Percentiles rank a stretch among this genome's conserved stretches.
Conservation (phyloP, 345 rosid species). For the Linum usitatissimum region DNA sequence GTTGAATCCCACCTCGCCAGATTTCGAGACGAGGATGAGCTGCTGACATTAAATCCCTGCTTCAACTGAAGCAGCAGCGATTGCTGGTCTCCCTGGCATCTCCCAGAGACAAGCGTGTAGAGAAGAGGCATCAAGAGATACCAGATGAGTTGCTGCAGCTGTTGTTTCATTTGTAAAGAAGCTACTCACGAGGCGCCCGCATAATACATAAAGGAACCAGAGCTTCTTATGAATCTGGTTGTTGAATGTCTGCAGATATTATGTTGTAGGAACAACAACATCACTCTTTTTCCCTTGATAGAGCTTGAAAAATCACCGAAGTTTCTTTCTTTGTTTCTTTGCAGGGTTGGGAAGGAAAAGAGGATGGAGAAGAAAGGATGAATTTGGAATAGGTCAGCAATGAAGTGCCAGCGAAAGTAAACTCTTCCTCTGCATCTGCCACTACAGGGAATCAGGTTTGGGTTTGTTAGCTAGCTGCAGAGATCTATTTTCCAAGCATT, state of each 20-base stretch:
- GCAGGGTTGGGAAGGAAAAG: not conserved
- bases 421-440: not conserved
- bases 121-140: slow-evolving; percentile 1
- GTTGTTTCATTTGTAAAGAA: slow-evolving; percentile 8
- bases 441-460: not conserved
- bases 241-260: not conserved
- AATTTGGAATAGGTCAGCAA: not conserved
- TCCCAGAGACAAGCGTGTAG: slow-evolving; percentile 3
- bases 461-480: not conserved
- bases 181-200: not conserved
- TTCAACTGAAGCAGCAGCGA: slow-evolving; percentile 26
- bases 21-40: not conserved
- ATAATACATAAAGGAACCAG: not conserved
- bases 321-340: no score
- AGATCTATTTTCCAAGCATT: not conserved
- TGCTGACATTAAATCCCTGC: slow-evolving; percentile 14
- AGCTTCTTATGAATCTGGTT: not conserved
- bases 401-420: slow-evolving; percentile 13
- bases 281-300: not conserved
- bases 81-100: slow-evolving; percentile 30
- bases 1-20: slow-evolving; percentile 23
- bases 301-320: not conserved
- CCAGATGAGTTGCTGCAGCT: not conserved
- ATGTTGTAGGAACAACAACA: no score
- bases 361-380: not conserved